phyloP scores from a whole-genome alignment of 1,139 yeast genomes.

The Debaryomycetaceae sp. region DNA sequence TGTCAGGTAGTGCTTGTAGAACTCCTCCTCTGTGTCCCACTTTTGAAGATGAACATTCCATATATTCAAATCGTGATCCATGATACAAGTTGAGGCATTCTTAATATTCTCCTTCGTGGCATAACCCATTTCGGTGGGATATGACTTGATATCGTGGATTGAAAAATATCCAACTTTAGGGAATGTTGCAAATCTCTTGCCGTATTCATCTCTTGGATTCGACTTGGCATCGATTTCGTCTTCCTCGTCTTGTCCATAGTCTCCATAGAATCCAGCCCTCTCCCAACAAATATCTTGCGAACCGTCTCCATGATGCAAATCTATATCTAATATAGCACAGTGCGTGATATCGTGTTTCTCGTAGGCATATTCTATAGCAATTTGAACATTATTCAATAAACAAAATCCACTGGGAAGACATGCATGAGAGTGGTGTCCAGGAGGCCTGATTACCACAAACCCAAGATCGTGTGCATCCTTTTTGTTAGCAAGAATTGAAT shows the following conservation, averaged over 20 bases:
- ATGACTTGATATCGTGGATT: slow-evolving; percentile 80
- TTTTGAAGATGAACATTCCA: slow-evolving; percentile 84
- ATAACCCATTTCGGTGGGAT: slow-evolving; percentile 78
- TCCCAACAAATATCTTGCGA: slow-evolving; percentile 87
- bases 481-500: slow-evolving; percentile 41
- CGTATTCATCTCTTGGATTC: slow-evolving; percentile 47
- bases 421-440: slow-evolving; percentile 90
- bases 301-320: slow-evolving; percentile 92
- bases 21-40: slow-evolving; percentile 63
- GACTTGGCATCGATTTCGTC: slow-evolving; percentile 31
- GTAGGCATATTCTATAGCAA: slow-evolving; percentile 78
- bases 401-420: slow-evolving; percentile 88
- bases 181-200: slow-evolving; percentile 49
- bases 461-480: slow-evolving; percentile 49
- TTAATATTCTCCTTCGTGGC: slow-evolving; percentile 70
- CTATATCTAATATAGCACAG: slow-evolving; percentile 80
- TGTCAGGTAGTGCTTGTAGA: slow-evolving; percentile 58
- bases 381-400: slow-evolving; percentile 75
- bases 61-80: slow-evolving; percentile 76
- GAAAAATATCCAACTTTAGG: slow-evolving; percentile 83
- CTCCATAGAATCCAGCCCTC: slow-evolving; percentile 60
- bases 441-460: slow-evolving; percentile 74
- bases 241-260: slow-evolving; percentile 45
- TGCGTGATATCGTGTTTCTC: slow-evolving; percentile 66
- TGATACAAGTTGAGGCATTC: slow-evolving; percentile 76